Conservation (phyloP, 768 basidiomycete genomes). For the Pulveroboletus sp. region DNA sequence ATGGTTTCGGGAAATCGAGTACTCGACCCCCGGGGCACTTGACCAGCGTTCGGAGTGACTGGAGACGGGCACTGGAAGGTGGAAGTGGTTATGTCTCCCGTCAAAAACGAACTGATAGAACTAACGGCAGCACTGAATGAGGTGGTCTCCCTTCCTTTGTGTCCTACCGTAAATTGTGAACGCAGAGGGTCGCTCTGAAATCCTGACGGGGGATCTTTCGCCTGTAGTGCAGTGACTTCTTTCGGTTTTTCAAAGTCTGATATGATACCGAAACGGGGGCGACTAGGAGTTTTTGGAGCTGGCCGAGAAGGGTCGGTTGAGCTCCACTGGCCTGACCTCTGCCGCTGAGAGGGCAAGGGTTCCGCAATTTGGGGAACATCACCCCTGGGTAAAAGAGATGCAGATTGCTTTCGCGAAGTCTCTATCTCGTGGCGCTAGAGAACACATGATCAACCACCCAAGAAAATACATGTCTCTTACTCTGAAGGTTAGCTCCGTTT, state of each 20-base stretch:
- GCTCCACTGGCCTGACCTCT: constrained; percentile 29
- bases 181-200: constrained; percentile 19
- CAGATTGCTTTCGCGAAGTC: constrained; percentile 45
- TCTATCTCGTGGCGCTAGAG: constrained; percentile 66
- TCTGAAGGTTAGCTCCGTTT: constrained; percentile 66
- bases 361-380: constrained; percentile 40
- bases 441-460: constrained; percentile 11
- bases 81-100: neutral
- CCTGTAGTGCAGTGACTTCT: constrained; percentile 8
- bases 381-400: constrained; percentile 42
- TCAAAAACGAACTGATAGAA: neutral
- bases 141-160: constrained; percentile 18
- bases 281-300: constrained; percentile 36
- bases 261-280: constrained; percentile 31
- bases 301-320: constrained; percentile 26
- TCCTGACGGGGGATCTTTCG: constrained; percentile 17
- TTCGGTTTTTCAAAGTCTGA: constrained; percentile 22
- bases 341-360: constrained; percentile 37
- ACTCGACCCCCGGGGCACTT: constrained; percentile 8
- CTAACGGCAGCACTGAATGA: constrained; percentile 6
- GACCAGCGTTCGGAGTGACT: constrained; percentile 24
- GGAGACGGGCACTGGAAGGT: constrained; percentile 6
- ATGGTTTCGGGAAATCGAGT: constrained; percentile 12
- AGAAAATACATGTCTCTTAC: constrained; percentile 34
- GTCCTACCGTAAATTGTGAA: constrained; percentile 13